Base-by-base conservation (phyloP, 352 stramenopile genomes). In the Phytophthora ohioensis region DNA sequence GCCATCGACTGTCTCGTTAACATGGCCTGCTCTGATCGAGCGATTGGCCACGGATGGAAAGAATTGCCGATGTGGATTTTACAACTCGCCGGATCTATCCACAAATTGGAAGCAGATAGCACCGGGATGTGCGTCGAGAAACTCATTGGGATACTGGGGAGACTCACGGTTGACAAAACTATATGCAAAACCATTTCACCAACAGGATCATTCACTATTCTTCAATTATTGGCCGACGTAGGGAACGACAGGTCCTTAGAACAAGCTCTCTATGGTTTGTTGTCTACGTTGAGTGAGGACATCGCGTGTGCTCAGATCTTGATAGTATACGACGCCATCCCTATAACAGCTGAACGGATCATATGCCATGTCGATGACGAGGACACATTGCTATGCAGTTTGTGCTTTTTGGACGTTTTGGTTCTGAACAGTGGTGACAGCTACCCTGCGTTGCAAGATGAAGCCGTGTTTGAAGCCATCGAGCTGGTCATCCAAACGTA, bases 1-100 rank as follows among this genome's bases (percentile, higher is more conserved):
- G 75, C 68, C 0, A 57, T 88, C 32, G 80, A 88, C 52, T 80
- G 78, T 15, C 57, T 88, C 32, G 70, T 85, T 3, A 86, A 88
- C 54, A 54, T 82, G 7, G 78, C 76, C 27, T 83, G 80, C 52
- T 82, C 70, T 3, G 75, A 77, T 38, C 67, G 66, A 17, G 58
- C 57, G 32, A 49, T 74, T 52, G 43, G 58, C 0, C 53, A 71
- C 4, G 64, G 48, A 10, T 88, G 80, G 80, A 62, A 49, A 12
- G 60, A 70, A 2, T 46, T 88, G 10, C 36, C 74, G 0, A 49
- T 70, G 48, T 86, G 78, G 75, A 51, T 86, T 10, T 57, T 81
- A 35, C 2, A 63, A 3, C 55, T 85, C 5, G 76, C 73, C 0
- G 63, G 75, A 17, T 67, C 52, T 2, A 67, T 86, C 12, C 69